phyloP scores from a whole-genome alignment of 1,284 basidiomycete species.

The Cerioporus squamosus region DNA sequence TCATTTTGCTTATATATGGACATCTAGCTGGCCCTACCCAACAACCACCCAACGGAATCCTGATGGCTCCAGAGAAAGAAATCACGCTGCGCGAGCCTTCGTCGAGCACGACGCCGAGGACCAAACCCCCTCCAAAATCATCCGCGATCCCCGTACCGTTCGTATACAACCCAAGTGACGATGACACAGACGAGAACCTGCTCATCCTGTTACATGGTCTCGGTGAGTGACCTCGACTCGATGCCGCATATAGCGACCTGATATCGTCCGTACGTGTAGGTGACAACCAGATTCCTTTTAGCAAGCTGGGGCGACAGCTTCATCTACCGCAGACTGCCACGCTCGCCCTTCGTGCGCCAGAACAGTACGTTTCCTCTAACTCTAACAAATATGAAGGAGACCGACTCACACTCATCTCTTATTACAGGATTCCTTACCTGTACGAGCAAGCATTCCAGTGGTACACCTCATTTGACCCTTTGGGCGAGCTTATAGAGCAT shows the following conservation, averaged over 20 bases:
- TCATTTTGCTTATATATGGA: not conserved
- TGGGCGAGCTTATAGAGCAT: conserved; percentile 72
- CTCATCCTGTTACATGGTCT: conserved; percentile 88
- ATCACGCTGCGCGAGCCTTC: conserved; percentile 18
- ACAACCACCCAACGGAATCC: too few species aligned
- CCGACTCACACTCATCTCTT: too few species aligned
- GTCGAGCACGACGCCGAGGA: conserved; percentile 34
- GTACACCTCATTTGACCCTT: conserved; percentile 83
- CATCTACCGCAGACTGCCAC: conserved; percentile 88
- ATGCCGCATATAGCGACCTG: not conserved
- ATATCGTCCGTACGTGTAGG: conserved; percentile 54
- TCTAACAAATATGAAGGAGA: too few species aligned
- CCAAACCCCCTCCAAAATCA: conserved; percentile 56
- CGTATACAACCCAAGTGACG: conserved; percentile 69
- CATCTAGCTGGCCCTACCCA: too few species aligned
- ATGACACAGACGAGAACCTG: conserved; percentile 87
- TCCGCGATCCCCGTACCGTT: conserved; percentile 58
- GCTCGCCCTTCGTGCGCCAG: conserved; percentile 79
- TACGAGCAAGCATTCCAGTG: conserved; percentile 85
- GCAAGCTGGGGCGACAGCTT: conserved; percentile 70
- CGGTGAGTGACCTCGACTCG: conserved; percentile 51
- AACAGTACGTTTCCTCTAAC: conserved; percentile 50
- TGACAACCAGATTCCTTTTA: conserved; percentile 81
- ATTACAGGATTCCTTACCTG: conserved; percentile 75
- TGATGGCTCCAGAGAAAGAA: conserved; percentile 19